Evolutionary conservation across 306 rosid species (phyloP).

Genomic region (Vicia faba): DNA sequence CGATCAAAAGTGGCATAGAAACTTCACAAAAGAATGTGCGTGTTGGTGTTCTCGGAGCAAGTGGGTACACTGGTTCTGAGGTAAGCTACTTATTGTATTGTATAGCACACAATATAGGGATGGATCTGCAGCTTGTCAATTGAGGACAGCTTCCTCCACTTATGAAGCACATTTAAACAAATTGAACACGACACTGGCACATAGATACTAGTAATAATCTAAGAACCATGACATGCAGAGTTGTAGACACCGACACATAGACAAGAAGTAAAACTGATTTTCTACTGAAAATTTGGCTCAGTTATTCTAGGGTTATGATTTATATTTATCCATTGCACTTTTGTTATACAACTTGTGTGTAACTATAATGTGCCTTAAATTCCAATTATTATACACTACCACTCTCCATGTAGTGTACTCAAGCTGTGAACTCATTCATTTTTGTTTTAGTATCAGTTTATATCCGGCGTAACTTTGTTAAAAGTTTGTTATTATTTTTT

Average conservation of each 20-base stretch:
- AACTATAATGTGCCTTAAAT: background rate
- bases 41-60: conserved; percentile 96
- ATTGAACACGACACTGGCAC: no score
- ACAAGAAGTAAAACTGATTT: conserved; percentile 2
- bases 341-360: conserved; percentile 3
- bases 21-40: conserved; percentile 61
- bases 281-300: conserved; percentile 3
- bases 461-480: background rate
- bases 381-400: background rate
- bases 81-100: conserved; percentile 45
- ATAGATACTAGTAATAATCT: no score
- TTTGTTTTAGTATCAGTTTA: background rate
- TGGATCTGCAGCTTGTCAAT: background rate
- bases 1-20: conserved; percentile 41
- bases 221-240: no score
- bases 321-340: background rate
- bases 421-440: background rate
- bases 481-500: conserved; percentile 32
- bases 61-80: conserved; percentile 99
- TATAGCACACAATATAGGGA: no score
- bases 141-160: background rate
- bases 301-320: conserved; percentile 11
- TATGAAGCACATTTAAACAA: no score
- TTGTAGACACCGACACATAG: no score
- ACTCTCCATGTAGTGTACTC: conserved; percentile 16